These are phyloP conservation scores for Acmispon strigosus DNA, from an alignment of 306 rosid species.

Conservation along the genomic window DNA sequence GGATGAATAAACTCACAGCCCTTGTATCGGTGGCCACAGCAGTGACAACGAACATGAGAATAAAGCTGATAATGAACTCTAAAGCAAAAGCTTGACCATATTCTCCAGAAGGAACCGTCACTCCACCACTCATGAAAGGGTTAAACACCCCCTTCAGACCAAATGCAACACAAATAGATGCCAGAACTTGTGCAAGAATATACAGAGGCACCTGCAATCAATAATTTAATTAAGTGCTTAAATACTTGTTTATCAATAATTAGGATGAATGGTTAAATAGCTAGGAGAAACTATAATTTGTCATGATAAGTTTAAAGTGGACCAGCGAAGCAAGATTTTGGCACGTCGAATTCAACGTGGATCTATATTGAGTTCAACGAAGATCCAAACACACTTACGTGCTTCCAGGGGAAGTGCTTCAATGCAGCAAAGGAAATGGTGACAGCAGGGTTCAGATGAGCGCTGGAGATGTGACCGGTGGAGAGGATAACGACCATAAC, in stretches of 20 bases:
- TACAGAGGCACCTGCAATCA: conserved; percentile 65
- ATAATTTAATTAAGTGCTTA: no score
- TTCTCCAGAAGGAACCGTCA: conserved; percentile 70
- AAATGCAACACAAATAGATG: conserved; percentile 66
- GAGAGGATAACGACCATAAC: conserved; percentile 77
- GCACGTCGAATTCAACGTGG: no score
- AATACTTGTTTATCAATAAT: no score
- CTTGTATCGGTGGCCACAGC: conserved; percentile 86
- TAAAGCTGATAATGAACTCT: conserved; percentile 70
- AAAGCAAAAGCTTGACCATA: conserved; percentile 72
- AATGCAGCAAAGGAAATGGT: conserved; percentile 88
- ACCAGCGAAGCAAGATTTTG: no score
- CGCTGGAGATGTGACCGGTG: conserved; percentile 89
- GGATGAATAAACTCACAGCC: conserved; percentile 49
- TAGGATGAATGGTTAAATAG: no score
- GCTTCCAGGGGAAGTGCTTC: conserved; percentile 83
- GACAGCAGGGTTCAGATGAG: conserved; percentile 84
- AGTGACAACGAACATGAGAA: conserved; percentile 95
- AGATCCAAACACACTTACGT: conserved; percentile 8
- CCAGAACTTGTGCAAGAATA: conserved; percentile 65
- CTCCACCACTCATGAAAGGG: conserved; percentile 79
- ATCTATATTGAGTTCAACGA: no score
- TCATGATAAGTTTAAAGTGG: no score
- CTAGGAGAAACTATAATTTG: no score
- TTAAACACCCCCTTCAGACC: conserved; percentile 59